Percentiles rank a stretch among this genome's conserved stretches.
These are phyloP conservation scores for Chaetomium strumarium DNA, from an alignment of 2,329 filamentous ascomycete species.

Conservation along the genomic window DNA sequence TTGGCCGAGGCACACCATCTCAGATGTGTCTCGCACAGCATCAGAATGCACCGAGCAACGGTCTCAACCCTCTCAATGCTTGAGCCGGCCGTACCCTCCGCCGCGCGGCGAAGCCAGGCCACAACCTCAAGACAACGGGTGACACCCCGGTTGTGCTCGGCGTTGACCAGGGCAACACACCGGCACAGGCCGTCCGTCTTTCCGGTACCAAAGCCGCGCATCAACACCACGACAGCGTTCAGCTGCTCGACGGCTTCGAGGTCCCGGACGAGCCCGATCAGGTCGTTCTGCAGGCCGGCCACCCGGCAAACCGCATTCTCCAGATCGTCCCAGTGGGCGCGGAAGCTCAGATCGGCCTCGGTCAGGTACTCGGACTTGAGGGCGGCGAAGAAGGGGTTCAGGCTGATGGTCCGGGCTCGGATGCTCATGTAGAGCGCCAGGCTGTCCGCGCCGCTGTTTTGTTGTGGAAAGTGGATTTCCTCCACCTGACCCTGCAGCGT, in stretches of 20 bases:
- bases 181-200: background rate
- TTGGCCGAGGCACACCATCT: slow-evolving; percentile 16
- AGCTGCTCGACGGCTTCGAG: slow-evolving; percentile 16
- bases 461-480: slow-evolving; percentile 13
- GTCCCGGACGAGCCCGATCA: slow-evolving; percentile 15
- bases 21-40: slow-evolving; percentile 18
- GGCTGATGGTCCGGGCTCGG: slow-evolving; percentile 16
- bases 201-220: background rate
- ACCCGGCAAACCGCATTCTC: slow-evolving; percentile 12
- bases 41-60: slow-evolving; percentile 11
- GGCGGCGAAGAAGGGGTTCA: slow-evolving; percentile 20
- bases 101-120: background rate
- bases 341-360: background rate
- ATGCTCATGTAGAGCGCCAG: slow-evolving; percentile 14
- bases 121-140: slow-evolving; percentile 6
- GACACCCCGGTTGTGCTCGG: slow-evolving; percentile 14
- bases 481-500: slow-evolving; percentile 11
- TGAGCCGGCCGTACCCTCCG: background rate
- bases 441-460: background rate
- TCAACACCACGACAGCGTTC: slow-evolving; percentile 15
- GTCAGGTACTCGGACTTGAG: slow-evolving; percentile 16
- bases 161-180: slow-evolving; percentile 8
- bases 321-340: slow-evolving; percentile 1
- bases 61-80: slow-evolving; percentile 1
- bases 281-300: slow-evolving; percentile 17